phyloP scores from a whole-genome alignment of 1,284 basidiomycete species.

The Albatrellus sp. region DNA sequence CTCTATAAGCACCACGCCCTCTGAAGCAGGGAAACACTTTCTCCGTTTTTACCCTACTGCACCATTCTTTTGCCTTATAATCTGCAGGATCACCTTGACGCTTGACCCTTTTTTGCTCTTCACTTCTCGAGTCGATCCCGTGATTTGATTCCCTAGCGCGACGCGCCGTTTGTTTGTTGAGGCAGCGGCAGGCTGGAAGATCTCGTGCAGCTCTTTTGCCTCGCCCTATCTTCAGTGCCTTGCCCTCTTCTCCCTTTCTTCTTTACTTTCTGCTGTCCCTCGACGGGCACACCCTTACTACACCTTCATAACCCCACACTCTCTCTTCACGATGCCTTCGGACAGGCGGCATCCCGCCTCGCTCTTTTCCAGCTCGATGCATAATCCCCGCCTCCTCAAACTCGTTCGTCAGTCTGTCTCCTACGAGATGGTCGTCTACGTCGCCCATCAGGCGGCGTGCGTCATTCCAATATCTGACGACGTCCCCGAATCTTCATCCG shows the following conservation, averaged over 20 bases:
- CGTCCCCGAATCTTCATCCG: constrained; percentile 15
- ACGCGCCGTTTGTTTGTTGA: constrained; percentile 10
- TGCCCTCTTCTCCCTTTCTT: constrained; percentile 11
- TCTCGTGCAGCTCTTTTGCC: background rate
- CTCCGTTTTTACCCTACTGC: too few species aligned
- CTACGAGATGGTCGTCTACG: constrained; percentile 69
- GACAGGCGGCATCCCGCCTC: constrained; percentile 51
- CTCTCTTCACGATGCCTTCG: constrained; percentile 9
- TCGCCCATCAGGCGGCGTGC: constrained; percentile 54
- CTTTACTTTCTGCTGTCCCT: constrained; percentile 15
- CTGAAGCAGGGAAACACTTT: too few species aligned
- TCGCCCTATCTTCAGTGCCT: background rate
- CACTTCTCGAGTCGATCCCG: constrained; percentile 7
- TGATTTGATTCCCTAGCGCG: constrained; percentile 7
- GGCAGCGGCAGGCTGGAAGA: background rate
- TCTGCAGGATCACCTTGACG: background rate
- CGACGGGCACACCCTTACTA: constrained; percentile 18
- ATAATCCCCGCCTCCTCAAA: constrained; percentile 67
- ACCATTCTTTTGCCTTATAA: too few species aligned
- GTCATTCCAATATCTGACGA: constrained; percentile 50
- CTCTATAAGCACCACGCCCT: too few species aligned
- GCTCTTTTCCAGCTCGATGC: constrained; percentile 52
- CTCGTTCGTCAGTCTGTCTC: constrained; percentile 72
- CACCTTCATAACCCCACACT: constrained; percentile 11
- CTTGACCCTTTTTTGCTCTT: background rate